Evolutionary conservation across 1,284 basidiomycete species (phyloP).

Genomic region (Golubevia sp.): DNA sequence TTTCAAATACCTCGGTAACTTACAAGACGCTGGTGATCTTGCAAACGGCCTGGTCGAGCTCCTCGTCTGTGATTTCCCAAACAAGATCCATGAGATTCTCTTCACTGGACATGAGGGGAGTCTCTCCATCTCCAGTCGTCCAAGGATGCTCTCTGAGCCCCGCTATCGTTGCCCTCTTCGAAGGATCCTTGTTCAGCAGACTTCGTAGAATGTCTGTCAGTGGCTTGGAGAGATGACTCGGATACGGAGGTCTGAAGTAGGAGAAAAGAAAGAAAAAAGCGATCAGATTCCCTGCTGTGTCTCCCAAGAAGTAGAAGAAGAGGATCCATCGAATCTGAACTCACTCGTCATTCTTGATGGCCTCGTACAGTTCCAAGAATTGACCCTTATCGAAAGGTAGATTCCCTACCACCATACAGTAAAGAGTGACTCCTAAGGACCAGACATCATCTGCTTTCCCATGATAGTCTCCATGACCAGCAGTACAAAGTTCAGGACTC

Average conservation of each 20-base stretch:
- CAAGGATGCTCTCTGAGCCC: conserved; percentile 48
- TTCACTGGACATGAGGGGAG: conserved; percentile 25
- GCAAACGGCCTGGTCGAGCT: conserved; percentile 51
- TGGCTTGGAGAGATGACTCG: conserved; percentile 26
- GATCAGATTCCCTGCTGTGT: not conserved
- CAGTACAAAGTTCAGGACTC: conserved; percentile 64
- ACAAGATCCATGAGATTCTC: conserved; percentile 40
- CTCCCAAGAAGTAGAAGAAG: not conserved
- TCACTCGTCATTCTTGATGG: conserved; percentile 59
- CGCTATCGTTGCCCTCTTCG: conserved; percentile 33
- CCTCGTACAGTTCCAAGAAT: conserved; percentile 65
- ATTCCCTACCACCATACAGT: conserved; percentile 66
- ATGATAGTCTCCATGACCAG: conserved; percentile 53
- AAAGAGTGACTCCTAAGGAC: conserved; percentile 67
- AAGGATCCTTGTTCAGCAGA: conserved; percentile 46
- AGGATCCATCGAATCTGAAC: too few relatives aligned
- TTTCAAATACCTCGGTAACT: not conserved
- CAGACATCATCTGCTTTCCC: conserved; percentile 67
- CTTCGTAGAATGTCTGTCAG: conserved; percentile 31
- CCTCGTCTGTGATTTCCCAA: conserved; percentile 53
- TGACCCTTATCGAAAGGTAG: conserved; percentile 66
- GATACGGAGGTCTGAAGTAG: conserved; percentile 26
- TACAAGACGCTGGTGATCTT: conserved; percentile 52
- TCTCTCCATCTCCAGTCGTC: conserved; percentile 26
- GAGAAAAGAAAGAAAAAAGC: not conserved